phyloP scores from a whole-genome alignment of 805 yeast species.

The Sugiyamaella floridensis region DNA sequence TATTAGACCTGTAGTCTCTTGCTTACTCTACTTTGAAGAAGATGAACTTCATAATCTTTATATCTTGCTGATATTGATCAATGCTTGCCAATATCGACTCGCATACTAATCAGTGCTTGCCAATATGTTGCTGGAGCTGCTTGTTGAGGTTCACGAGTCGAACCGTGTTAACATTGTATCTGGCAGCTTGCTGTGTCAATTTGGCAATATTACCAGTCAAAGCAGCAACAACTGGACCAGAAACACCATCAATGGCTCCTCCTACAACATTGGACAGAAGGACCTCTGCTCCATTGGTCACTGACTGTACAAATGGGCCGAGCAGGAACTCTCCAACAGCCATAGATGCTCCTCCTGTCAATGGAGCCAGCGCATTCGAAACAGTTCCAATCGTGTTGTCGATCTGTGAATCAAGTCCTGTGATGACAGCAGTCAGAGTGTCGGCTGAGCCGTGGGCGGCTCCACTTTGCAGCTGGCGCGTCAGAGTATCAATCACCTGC shows the following conservation, averaged over 20 bases:
- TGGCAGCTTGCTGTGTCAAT: slow-evolving; percentile 5
- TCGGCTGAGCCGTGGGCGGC: slow-evolving; percentile 4
- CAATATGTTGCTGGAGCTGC: neutral
- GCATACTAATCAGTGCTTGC: neutral
- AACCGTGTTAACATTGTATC: slow-evolving; percentile 9
- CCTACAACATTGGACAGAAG: slow-evolving; percentile 18
- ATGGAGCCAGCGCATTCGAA: slow-evolving; percentile 12
- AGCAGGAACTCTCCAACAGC: slow-evolving; percentile 7
- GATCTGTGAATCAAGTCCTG: slow-evolving; percentile 27
- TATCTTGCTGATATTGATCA: no score
- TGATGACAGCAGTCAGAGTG: slow-evolving; percentile 15
- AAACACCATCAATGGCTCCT: slow-evolving; percentile 16
- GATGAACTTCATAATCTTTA: no score
- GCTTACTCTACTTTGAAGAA: no score
- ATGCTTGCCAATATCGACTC: neutral
- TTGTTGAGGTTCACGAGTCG: slow-evolving; percentile 3
- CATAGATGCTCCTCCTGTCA: slow-evolving; percentile 12
- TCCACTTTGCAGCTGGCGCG: neutral
- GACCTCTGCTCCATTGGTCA: slow-evolving; percentile 20
- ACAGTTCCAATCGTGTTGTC: slow-evolving; percentile 18
- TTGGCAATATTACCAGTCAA: slow-evolving; percentile 1
- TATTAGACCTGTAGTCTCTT: no score
- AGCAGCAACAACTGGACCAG: slow-evolving; percentile 4
- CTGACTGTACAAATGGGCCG: slow-evolving; percentile 10
- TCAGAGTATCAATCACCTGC: slow-evolving; percentile 1